A percentile compares a stretch with the other conserved stretches of the same genome.
These are phyloP conservation scores for Penicillium longicatenatum DNA, from an alignment of 495 filamentous ascomycete genomes.

Conservation along the genomic window DNA sequence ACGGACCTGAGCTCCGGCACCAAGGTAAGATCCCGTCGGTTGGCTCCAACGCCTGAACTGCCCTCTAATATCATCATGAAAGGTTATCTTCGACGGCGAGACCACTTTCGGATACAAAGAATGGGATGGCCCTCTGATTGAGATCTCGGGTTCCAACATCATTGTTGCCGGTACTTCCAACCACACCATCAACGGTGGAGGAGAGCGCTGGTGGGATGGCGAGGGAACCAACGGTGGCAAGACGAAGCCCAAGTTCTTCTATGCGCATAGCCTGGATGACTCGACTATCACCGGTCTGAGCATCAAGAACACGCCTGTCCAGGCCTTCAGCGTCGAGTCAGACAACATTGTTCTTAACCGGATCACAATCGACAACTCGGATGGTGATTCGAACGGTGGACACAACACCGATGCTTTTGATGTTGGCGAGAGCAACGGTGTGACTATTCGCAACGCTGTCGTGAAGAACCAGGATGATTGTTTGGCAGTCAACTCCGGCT, in stretches of 20 bases:
- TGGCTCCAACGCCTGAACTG: too few species aligned
- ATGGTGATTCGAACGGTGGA: slow-evolving; percentile 50
- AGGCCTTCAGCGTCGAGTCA: slow-evolving; percentile 54
- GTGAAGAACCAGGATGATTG: slow-evolving; percentile 70
- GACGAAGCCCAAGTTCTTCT: slow-evolving; percentile 61
- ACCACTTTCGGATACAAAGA: slow-evolving; percentile 56
- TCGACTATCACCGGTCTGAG: slow-evolving; percentile 48
- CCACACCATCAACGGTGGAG: slow-evolving; percentile 44
- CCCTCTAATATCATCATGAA: neutral
- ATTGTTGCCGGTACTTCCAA: slow-evolving; percentile 31
- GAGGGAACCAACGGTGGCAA: slow-evolving; percentile 56
- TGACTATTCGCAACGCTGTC: slow-evolving; percentile 56
- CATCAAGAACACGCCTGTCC: slow-evolving; percentile 62
- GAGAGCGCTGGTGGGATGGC: slow-evolving; percentile 52
- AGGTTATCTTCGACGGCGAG: slow-evolving; percentile 54
- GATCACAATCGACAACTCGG: slow-evolving; percentile 63
- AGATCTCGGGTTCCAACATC: slow-evolving; percentile 49
- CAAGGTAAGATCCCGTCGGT: slow-evolving; percentile 25
- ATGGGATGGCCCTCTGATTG: slow-evolving; percentile 52
- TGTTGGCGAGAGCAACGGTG: slow-evolving; percentile 50
- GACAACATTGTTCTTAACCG: slow-evolving; percentile 49
- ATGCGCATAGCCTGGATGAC: slow-evolving; percentile 44
- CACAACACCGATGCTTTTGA: slow-evolving; percentile 73
- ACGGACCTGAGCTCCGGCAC: slow-evolving; percentile 46
- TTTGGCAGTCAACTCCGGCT: slow-evolving; percentile 57